Evolutionary conservation across 768 basidiomycete species (phyloP).

Genomic region (Amanita exitialis): DNA sequence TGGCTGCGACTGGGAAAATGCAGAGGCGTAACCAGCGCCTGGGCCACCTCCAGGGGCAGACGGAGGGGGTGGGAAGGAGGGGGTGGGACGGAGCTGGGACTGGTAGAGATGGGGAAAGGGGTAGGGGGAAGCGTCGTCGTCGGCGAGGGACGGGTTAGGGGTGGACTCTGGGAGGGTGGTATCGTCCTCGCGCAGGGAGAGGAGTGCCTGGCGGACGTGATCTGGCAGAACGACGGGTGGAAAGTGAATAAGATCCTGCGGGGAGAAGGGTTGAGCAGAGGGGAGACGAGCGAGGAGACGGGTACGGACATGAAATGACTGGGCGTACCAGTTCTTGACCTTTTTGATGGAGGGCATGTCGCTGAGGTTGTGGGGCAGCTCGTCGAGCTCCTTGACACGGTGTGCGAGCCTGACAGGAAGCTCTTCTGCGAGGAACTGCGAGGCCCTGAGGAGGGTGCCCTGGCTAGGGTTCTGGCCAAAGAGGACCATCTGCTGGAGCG

Average conservation of each 20-base stretch:
- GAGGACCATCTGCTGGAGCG: constrained; percentile 94
- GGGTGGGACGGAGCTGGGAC: constrained; percentile 5
- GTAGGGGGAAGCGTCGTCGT: constrained; percentile 11
- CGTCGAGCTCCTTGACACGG: constrained; percentile 91
- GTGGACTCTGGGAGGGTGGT: constrained; percentile 56
- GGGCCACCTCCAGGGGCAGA: background rate
- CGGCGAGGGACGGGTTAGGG: constrained; percentile 65
- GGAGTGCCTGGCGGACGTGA: constrained; percentile 58
- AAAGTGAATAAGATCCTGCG: constrained; percentile 82
- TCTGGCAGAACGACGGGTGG: constrained; percentile 65
- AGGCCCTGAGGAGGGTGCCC: constrained; percentile 87
- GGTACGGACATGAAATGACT: constrained; percentile 82
- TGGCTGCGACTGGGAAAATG: background rate
- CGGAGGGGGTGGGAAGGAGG: constrained; percentile 5
- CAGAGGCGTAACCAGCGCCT: background rate
- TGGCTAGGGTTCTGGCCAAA: constrained; percentile 96
- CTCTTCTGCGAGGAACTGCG: constrained; percentile 88
- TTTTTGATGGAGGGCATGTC: constrained; percentile 89
- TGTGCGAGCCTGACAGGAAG: constrained; percentile 92
- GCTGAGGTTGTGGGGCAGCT: constrained; percentile 84
- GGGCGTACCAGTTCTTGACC: constrained; percentile 98
- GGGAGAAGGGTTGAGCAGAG: background rate
- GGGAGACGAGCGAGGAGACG: background rate
- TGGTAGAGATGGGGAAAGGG: constrained; percentile 10
- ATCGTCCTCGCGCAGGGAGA: constrained; percentile 36